Evolutionary conservation across 768 basidiomycete species (phyloP).

Genomic region (Lanmaoa pseudosensibilis): DNA sequence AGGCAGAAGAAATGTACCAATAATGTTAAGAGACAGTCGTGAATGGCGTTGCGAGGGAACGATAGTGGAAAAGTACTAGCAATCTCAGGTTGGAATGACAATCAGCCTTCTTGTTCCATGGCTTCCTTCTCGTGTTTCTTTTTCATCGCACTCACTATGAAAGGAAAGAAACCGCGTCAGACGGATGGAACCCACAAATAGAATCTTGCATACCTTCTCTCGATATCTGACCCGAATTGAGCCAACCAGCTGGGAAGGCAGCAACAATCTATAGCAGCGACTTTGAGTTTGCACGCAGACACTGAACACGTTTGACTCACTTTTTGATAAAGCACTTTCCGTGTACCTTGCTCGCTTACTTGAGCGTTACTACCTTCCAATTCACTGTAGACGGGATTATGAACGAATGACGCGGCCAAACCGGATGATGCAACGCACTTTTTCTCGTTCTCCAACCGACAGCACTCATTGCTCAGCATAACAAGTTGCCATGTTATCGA

Average conservation of each 20-base stretch:
- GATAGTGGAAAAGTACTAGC: not conserved
- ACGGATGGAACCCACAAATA: not conserved
- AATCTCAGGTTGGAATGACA: not conserved
- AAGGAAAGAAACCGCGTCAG: not conserved
- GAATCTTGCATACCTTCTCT: slow-evolving; percentile 65
- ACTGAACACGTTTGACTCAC: slow-evolving; percentile 33
- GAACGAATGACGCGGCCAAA: not conserved
- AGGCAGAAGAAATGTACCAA: slow-evolving; percentile 10
- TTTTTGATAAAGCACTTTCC: slow-evolving; percentile 81
- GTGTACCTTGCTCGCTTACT: slow-evolving; percentile 77
- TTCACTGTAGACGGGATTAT: slow-evolving; percentile 31
- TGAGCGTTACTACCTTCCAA: slow-evolving; percentile 69
- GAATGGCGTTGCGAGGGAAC: not conserved
- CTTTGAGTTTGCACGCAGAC: not conserved
- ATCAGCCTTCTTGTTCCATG: slow-evolving; percentile 53
- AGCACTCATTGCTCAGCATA: slow-evolving; percentile 79
- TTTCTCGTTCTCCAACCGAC: slow-evolving; percentile 65
- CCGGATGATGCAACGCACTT: slow-evolving; percentile 38
- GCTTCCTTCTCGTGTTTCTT: slow-evolving; percentile 75
- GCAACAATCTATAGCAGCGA: slow-evolving; percentile 56
- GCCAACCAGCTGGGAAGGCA: slow-evolving; percentile 83
- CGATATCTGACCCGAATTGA: slow-evolving; percentile 83
- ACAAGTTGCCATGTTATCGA: slow-evolving; percentile 77
- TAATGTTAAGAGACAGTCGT: slow-evolving; percentile 21
- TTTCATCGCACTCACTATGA: slow-evolving; percentile 79